A percentile compares a stretch with the other conserved stretches of the same genome.
phyloP scores from a whole-genome alignment of 495 filamentous ascomycete genomes.

The Podospora bellae-mahoneyi region DNA sequence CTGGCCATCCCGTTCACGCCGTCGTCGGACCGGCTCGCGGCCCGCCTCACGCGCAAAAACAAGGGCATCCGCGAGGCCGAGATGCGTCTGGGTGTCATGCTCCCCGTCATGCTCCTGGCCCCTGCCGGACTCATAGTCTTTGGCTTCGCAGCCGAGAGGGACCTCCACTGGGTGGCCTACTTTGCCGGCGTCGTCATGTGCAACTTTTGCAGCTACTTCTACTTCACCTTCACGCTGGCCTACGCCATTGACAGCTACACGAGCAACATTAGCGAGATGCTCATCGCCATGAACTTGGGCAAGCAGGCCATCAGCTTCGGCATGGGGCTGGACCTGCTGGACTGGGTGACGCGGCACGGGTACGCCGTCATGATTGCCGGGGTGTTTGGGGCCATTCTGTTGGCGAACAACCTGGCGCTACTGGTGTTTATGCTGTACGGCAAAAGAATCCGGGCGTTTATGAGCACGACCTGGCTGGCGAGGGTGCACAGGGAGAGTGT shows the following conservation, averaged over 20 bases:
- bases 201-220: slow-evolving; percentile 54
- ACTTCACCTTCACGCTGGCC: slow-evolving; percentile 58
- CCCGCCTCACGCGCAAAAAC: slow-evolving; percentile 53
- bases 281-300: slow-evolving; percentile 67
- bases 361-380: slow-evolving; percentile 59
- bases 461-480: slow-evolving; percentile 53
- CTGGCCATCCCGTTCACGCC: slow-evolving; percentile 56
- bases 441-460: slow-evolving; percentile 52
- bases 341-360: slow-evolving; percentile 55
- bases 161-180: slow-evolving; percentile 56
- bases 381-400: slow-evolving; percentile 51
- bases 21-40: slow-evolving; percentile 54
- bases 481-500: slow-evolving; percentile 22
- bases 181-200: slow-evolving; percentile 53
- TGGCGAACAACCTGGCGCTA: slow-evolving; percentile 55
- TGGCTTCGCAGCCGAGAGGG: slow-evolving; percentile 50
- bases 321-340: slow-evolving; percentile 55
- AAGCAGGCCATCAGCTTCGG: slow-evolving; percentile 63
- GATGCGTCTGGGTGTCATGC: slow-evolving; percentile 57
- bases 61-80: slow-evolving; percentile 57
- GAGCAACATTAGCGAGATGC: slow-evolving; percentile 59
- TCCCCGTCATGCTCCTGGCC: slow-evolving; percentile 52
- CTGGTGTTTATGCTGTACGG: slow-evolving; percentile 56
- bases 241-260: slow-evolving; percentile 59
- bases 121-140: slow-evolving; percentile 55